Base-by-base conservation (phyloP, 306 rosid genomes). In the Medicago arabica region DNA sequence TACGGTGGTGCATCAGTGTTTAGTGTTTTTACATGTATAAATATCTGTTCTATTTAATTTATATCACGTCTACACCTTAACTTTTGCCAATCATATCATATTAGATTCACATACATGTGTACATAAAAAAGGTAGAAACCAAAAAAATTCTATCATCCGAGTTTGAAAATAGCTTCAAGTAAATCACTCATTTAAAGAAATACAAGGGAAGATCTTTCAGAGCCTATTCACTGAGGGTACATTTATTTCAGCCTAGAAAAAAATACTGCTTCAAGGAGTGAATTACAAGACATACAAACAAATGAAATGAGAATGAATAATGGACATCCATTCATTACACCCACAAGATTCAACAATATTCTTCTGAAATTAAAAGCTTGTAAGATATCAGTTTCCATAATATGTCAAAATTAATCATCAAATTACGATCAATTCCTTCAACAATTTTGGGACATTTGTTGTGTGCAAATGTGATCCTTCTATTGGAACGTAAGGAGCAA, bases 341-440 rank as follows among this genome's bases (percentile, higher is more conserved):
- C 69, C 8, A 61, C 16, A 14, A 62, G 9, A 14, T 10, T 71
- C 15, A 50, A 64, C 17, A 10, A 65, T 16, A 50, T 14, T 34
- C n/a, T 63, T 79, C 11, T 21, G 55, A 21, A 71, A 62, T 21
- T 51, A 14, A 28, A 58, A 19, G 12, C 11, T 44, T 4, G 44
- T 44, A 5, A 50, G 55, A 23, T 15, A 60, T 47, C 36, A 23
- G 3, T n/a, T 57, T 21, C n/a, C 63, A 57, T 23, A 57, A 10
- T 57, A 57, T 57, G 53, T n/a, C 54, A 36, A 54, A 14, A 28
- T 78, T 70, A 61, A 18, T 50, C 40, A 49, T 63, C 43, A 44
- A 39, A 34, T 16, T 55, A n/a, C 49, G 66, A 51, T 15, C 1
- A 6, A 69, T 21, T 70, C 19, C 65, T 49, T 62, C 77, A 55